Base-by-base conservation (phyloP, 2,329 filamentous ascomycete species). In the Achaetomium macrosporum region DNA sequence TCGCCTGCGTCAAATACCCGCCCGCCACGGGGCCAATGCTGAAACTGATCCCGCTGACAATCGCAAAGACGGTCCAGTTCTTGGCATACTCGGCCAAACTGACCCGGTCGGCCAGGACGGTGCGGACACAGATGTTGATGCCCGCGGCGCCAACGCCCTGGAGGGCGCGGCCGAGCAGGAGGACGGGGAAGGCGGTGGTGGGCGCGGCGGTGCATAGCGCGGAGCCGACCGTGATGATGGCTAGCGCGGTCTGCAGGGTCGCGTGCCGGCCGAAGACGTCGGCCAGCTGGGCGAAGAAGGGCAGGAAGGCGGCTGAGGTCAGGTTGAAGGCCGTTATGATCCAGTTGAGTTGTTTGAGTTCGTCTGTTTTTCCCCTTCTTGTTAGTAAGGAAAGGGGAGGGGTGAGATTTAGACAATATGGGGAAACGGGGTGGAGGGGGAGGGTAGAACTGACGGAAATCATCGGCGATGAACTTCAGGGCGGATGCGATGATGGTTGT, bases 291-390 rank as follows among this genome's bases (percentile, higher is more conserved):
- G 79, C 81, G 69, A 82, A 86, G 48, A 79, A 77, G 3, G 83
- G 83, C 9, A 87, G 82, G 58, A 86, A 87, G 1, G 83, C 78
- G 1, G 84, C 83, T 0, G 81, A 80, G 0, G 82, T 84, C n/a
- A 88, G 71, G 48, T 83, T 87, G 66, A 86, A 88, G 7, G 82
- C 74, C 0, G 84, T 83, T 16, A 87, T 78, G 61, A 88, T 84
- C 82, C 83, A 87, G 62, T 84, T 86, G 2, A 85, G 72, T 59
- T 84, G 77, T 16, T 77, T 73, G 5, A 81, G 63, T 61, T 81
- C 64, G 55, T 74, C 76, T 77, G 51, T 12, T 29, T 15, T n/a
- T 25, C 25, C n/a, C 33, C 8, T 10, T 37, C 5, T 1, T 25
- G 15, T 15, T 7, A 9, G 43, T 13, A n/a, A n/a, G 55, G 56